Evolutionary conservation across 176 grass and related monocot genomes (phyloP).

Genomic region (Cenchrus fungigraminus): DNA sequence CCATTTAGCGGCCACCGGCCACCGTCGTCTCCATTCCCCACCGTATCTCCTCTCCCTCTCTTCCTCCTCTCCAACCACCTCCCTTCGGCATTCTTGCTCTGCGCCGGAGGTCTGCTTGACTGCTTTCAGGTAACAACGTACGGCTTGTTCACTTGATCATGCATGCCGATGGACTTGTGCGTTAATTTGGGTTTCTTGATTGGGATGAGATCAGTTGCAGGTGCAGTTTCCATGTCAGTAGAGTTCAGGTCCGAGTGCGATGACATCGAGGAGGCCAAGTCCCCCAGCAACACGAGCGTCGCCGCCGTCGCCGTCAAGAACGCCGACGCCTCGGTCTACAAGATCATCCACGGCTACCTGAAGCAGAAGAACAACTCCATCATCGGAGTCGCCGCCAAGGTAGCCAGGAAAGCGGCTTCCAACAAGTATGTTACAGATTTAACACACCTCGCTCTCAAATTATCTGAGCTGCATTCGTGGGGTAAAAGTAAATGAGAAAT

Average conservation of each 20-base stretch:
- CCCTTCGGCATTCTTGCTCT: not conserved
- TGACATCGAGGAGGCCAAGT: slow-evolving; percentile 75
- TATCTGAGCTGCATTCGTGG: not conserved
- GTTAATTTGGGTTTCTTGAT: slow-evolving; percentile 19
- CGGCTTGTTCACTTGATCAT: not conserved
- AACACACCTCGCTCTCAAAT: not conserved
- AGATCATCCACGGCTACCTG: slow-evolving; percentile 66
- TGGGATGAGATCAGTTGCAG: slow-evolving; percentile 29
- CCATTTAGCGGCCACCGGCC: slow-evolving; percentile 45
- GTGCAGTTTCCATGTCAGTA: slow-evolving; percentile 58
- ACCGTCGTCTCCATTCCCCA: not conserved
- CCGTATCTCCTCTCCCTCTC: not conserved
- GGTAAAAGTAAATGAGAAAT: not conserved
- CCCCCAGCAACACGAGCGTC: slow-evolving; percentile 59
- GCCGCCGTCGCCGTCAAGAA: slow-evolving; percentile 56
- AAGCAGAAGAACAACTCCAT: slow-evolving; percentile 83
- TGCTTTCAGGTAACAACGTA: slow-evolving; percentile 34
- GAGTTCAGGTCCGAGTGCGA: slow-evolving; percentile 61
- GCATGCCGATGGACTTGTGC: not conserved
- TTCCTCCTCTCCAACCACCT: not conserved
- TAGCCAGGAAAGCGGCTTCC: slow-evolving; percentile 57
- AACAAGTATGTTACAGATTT: slow-evolving; percentile 45
- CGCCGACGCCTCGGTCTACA: slow-evolving; percentile 61
- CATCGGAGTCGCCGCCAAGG: slow-evolving; percentile 58
- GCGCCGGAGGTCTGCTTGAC: not conserved